A percentile compares a stretch with the other conserved stretches of the same genome.
phyloP scores from a whole-genome alignment of 495 filamentous ascomycete species.

The Tuber calosporum region DNA sequence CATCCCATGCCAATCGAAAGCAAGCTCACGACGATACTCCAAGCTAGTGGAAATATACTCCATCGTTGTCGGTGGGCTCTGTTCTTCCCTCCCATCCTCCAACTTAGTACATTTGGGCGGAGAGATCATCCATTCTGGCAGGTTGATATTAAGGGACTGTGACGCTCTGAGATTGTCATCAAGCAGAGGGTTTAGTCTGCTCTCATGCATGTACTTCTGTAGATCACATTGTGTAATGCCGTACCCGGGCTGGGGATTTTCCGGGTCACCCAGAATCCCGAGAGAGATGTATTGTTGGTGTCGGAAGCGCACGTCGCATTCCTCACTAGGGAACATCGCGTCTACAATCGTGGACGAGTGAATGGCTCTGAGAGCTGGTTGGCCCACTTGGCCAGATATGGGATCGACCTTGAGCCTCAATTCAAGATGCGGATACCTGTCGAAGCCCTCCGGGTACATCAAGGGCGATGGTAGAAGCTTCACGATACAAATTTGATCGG shows the following conservation, averaged over 20 bases:
- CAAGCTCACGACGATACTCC: conserved; percentile 28
- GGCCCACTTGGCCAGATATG: conserved; percentile 6
- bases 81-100: background rate
- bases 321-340: conserved; percentile 29
- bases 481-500: conserved; percentile 16
- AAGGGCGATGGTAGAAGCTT: conserved; percentile 38
- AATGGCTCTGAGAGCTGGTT: conserved; percentile 27
- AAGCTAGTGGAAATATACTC: conserved; percentile 37
- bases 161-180: conserved; percentile 21
- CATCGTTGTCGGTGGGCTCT: background rate
- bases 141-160: conserved; percentile 19
- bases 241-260: background rate
- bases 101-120: background rate
- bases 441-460: conserved; percentile 27
- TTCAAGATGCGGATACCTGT: conserved; percentile 37
- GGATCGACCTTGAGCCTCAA: conserved; percentile 26
- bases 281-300: conserved; percentile 18
- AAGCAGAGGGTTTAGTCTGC: conserved; percentile 23
- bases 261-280: background rate
- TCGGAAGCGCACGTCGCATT: conserved; percentile 37
- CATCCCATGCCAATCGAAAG: conserved; percentile 22
- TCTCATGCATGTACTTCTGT: conserved; percentile 20
- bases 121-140: conserved; percentile 27
- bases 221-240: conserved; percentile 29
- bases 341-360: conserved; percentile 33